Conservation (phyloP, 768 basidiomycete species). For the Tricholoma saponaceum region DNA sequence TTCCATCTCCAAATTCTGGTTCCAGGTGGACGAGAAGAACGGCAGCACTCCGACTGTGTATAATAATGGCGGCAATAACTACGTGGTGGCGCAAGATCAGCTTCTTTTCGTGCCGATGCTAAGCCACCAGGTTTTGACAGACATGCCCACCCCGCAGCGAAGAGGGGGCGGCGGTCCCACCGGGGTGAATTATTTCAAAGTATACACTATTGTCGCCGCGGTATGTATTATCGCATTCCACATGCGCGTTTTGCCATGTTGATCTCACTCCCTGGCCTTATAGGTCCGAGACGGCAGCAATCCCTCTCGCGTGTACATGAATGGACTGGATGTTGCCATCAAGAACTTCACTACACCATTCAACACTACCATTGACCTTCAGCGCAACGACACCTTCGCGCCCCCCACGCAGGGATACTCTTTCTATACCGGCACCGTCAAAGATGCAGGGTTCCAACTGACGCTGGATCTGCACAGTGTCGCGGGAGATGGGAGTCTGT, state of each 20-base stretch:
- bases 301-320: conserved; percentile 25
- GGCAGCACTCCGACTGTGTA: conserved; percentile 32
- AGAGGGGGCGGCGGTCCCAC: conserved; percentile 18
- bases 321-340: conserved; percentile 22
- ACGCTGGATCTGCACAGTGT: conserved; percentile 26
- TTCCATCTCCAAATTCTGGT: conserved; percentile 49
- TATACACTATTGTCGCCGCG: conserved; percentile 22
- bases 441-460: conserved; percentile 25
- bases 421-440: conserved; percentile 23
- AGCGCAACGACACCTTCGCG: conserved; percentile 17
- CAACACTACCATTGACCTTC: conserved; percentile 24
- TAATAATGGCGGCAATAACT: conserved; percentile 40
- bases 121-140: conserved; percentile 24
- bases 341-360: conserved; percentile 18
- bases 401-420: conserved; percentile 25
- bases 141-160: conserved; percentile 13
- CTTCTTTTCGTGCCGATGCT: conserved; percentile 38
- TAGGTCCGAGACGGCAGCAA: conserved; percentile 24
- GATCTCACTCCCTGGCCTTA: background rate
- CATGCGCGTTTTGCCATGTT: background rate
- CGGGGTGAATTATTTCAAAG: conserved; percentile 18
- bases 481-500: conserved; percentile 20
- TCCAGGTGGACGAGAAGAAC: conserved; percentile 41
- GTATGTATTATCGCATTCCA: conserved; percentile 13
- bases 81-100: conserved; percentile 37